Base-by-base conservation (phyloP, 306 rosid species). In the Sophora flavescens region DNA sequence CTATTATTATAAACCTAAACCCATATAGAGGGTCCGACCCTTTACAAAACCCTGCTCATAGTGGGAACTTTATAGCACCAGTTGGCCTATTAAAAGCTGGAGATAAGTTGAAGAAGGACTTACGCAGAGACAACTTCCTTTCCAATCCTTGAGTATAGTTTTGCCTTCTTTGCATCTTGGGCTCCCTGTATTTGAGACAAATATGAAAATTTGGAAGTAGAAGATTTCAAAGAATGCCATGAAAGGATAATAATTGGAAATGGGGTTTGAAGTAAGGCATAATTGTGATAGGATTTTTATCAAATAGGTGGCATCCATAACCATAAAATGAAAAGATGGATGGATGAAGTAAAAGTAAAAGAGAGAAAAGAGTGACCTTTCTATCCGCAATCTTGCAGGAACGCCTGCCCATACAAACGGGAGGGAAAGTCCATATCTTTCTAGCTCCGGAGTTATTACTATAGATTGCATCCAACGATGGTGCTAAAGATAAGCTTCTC, bases 51-150 rank as follows among this genome's bases (percentile, higher is more conserved):
- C 22, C 22, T 22, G 22, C 22, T 0, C 22, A 22, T 22, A 1
- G 22, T 22, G 22, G 22, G 22, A 22, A 22, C 22, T 22, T 22
- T 22, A 22, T 22, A 35, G 38, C 38, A 3, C 5, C 4, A 35
- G 6, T 35, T 36, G 6, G 35, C 8, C 41, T 33, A 32, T 68
- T 59, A 80, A 70, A 59, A 72, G 50, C 47, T 6, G 60, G 8
- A 14, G 10, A 39, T 63, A n/a, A 65, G 69, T 36, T 6, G 45
- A 56, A 59, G 70, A 79, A 41, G 59, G 65, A 88, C 97, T 82
- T 88, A 94, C 96, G 98, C 96, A 56, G 96, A 92, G 56, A 95
- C 91, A 58, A 90, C 96, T 67, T 95, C 95, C 90, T 94, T 94
- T 63, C 97, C 98, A 9, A 92, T 90, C 87, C 88, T 88, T 11